Evolutionary conservation across 2,329 filamentous ascomycete genomes (phyloP).

Genomic region (Hymenoscyphus albidus): DNA sequence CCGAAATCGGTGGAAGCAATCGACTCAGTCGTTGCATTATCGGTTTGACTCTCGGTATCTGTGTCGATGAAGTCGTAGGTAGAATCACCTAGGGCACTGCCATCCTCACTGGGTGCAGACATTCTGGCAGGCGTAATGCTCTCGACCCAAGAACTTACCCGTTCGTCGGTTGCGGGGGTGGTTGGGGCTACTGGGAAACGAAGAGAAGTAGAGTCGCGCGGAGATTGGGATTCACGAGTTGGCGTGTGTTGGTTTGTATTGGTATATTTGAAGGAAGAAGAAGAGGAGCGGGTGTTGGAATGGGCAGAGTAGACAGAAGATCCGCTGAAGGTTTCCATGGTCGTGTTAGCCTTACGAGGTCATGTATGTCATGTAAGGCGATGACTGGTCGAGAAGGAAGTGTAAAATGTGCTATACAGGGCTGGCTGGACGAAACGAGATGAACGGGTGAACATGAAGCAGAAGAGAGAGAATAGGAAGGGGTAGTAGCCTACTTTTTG

Average conservation of each 20-base stretch:
- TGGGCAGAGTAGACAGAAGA: conserved; percentile 14
- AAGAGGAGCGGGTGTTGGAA: not conserved
- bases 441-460: conserved; percentile 7
- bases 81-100: conserved; percentile 32
- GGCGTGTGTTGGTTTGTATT: conserved; percentile 1
- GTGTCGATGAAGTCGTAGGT: conserved; percentile 37
- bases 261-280: not conserved
- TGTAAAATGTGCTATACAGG: conserved; percentile 7
- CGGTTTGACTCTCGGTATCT: conserved; percentile 35
- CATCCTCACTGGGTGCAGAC: conserved; percentile 33
- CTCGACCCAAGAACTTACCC: conserved; percentile 32
- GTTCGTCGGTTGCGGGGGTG: conserved; percentile 26
- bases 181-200: conserved; percentile 23
- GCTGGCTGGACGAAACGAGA: conserved; percentile 9
- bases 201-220: conserved; percentile 19
- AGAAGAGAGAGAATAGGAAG: conserved; percentile 9
- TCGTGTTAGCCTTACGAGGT: conserved; percentile 31
- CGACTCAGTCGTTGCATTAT: conserved; percentile 33
- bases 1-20: conserved; percentile 35
- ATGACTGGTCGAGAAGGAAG: conserved; percentile 1
- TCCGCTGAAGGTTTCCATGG: conserved; percentile 30
- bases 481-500: conserved; percentile 17
- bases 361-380: conserved; percentile 26
- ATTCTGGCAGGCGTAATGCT: conserved; percentile 27
- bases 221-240: conserved; percentile 12